Conservation (phyloP, 2,329 filamentous ascomycete genomes). For the Cladosporium sp. region DNA sequence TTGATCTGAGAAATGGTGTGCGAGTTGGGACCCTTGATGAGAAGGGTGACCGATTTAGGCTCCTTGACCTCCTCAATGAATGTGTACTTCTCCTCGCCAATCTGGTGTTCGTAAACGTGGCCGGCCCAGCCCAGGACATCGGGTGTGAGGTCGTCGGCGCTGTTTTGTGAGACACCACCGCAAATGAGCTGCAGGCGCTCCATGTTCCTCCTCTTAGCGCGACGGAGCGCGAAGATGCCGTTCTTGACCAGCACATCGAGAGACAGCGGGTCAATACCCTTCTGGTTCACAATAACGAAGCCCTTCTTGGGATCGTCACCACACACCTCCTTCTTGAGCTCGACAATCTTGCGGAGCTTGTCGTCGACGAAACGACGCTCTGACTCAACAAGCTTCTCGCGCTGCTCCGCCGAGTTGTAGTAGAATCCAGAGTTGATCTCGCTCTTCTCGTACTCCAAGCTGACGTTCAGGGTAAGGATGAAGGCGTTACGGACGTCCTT, state of each 20-base stretch:
- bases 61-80: constrained; percentile 99
- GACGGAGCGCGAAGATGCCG: constrained; percentile 86
- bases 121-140: constrained; percentile 94
- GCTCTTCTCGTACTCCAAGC: constrained; percentile 96
- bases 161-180: constrained; percentile 89
- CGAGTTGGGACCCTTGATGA: constrained; percentile 96
- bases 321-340: constrained; percentile 96
- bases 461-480: constrained; percentile 93
- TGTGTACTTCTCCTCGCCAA: constrained; percentile 98
- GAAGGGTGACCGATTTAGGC: constrained; percentile 91
- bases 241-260: constrained; percentile 97
- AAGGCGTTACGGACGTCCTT: constrained; percentile 93
- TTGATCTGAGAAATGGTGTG: constrained; percentile 97
- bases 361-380: constrained; percentile 94
- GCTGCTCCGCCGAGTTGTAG: constrained; percentile 94
- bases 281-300: constrained; percentile 98
- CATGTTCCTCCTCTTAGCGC: constrained; percentile 98
- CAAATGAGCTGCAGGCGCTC: constrained; percentile 93
- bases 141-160: constrained; percentile 84
- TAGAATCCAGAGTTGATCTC: constrained; percentile 99
- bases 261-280: constrained; percentile 95
- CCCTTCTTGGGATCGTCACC: constrained; percentile 88
- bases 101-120: constrained; percentile 91
- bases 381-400: constrained; percentile 96
- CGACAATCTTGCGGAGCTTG: constrained; percentile 95